Evolutionary conservation across 1,139 yeast species (phyloP), one percentile per base, ranked within the genome.

Genomic region (Blastobotrys proliferans): DNA sequence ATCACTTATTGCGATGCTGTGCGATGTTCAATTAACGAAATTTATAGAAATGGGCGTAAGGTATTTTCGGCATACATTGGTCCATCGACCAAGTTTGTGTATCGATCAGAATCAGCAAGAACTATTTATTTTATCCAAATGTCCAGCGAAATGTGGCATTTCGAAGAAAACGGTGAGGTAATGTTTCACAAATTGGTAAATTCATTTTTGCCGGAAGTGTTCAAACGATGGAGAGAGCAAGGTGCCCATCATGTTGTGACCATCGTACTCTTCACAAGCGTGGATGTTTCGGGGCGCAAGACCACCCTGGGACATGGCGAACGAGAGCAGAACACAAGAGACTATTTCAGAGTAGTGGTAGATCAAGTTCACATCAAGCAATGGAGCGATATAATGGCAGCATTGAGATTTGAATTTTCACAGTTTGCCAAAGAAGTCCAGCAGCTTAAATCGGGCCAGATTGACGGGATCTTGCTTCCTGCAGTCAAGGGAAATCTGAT

Each of bases 71-170:
- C 78, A 3, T 86, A 80, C 55, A 70, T 92, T 38, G 84, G 90
- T 2, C 77, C 77, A 13, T 72, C 77, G 26, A 90, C 98, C 3
- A 82, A 82, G 52, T 68, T 92, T 16, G 85, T 88, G 0, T 92
- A 84, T 58, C 72, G 98, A 40, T 86, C 96, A 1, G 97, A 92
- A 55, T 82, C 95, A 36, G 94, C 97, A 1, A 77, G 85, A 46
- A 67, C 90, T 47, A 76, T 88, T 10, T 85, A 90, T 39, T 70
- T 94, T 49, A 79, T 94, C 41, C 98, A 94, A 60, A 77, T 90
- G 52, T 85, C 97, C 1, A 74, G 83, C 32, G 99, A 94, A 58
- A 94, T 92, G 97, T 94, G 97, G 95, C 88, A 90, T 60, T 94
- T 94, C 62, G 97, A 92, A 63, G 97, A 90, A 58, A 84, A 83